These are phyloP conservation scores for Suaeda aralocaspica DNA, from an alignment of 148 eudicot genomes.

Conservation along the genomic window DNA sequence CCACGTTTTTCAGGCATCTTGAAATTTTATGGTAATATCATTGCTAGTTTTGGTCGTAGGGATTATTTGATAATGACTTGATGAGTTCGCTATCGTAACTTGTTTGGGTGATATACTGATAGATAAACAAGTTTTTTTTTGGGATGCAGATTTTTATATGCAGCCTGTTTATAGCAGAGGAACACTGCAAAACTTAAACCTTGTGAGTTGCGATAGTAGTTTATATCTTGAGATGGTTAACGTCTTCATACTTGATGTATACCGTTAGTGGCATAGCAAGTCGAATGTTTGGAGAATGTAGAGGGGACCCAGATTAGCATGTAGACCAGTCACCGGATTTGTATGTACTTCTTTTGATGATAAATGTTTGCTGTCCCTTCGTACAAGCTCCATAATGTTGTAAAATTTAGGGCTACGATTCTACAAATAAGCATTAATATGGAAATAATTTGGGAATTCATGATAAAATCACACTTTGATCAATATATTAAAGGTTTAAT, in stretches of 20 bases:
- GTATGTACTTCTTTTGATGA: constrained; percentile 6
- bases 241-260: background rate
- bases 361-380: too few relatives aligned
- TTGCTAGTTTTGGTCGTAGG: too few relatives aligned
- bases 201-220: background rate
- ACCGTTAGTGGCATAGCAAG: background rate
- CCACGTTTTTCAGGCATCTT: too few relatives aligned
- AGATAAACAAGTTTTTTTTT: background rate
- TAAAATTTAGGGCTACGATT: too few relatives aligned
- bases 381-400: too few relatives aligned
- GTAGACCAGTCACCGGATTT: background rate
- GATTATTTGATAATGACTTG: too few relatives aligned
- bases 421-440: too few relatives aligned
- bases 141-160: constrained; percentile 6
- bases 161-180: background rate
- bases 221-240: background rate
- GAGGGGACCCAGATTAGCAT: constrained; percentile 9
- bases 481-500: too few relatives aligned
- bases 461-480: too few relatives aligned
- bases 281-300: background rate
- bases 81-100: too few relatives aligned
- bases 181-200: background rate
- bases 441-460: too few relatives aligned
- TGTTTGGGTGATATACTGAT: background rate
- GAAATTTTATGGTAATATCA: too few relatives aligned